Evolutionary conservation across 108 stramenopile genomes (phyloP), one percentile per base, ranked within the genome.

Genomic region (Nitzschia sp.): DNA sequence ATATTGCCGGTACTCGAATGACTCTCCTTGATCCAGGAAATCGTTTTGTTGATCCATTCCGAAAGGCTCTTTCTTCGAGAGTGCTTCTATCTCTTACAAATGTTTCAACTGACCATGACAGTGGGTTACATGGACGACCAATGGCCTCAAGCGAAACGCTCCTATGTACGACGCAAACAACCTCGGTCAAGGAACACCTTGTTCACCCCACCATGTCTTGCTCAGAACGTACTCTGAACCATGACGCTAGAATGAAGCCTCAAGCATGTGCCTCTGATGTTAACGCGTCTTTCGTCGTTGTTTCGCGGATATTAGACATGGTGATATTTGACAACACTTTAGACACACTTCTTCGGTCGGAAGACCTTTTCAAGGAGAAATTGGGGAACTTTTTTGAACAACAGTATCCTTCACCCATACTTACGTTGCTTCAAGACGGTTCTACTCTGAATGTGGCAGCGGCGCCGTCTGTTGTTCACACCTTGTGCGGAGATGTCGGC

Each of bases 11-110:
- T 29, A 22, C 19, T 29, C 24, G 21, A 21, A 61, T 75, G 66
- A 53, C 67, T 15, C 58, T 75, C 22, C 59, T 75, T 15, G 73
- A 75, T 67, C 46, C 60, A 39, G 50, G 39, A 8, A 50, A 66
- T 55, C 17, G 73, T 24, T 75, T 68, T 24, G 38, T 39, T 15
- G 6, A 22, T 12, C 6, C 29, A 25, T 37, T 75, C 0, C 57
- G 42, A 38, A 38, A 15, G 11, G 50, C 41, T 6, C 17, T 40
- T 12, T 15, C 44, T 24, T 25, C n/a, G 8, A 24, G 8, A 14
- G 50, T 22, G n/a, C 1, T 53, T 21, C 26, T 75, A 11, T n/a
- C 63, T 51, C 37, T 75, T 40, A 75, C 56, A 26, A 67, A 75
- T 54, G 66, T 75, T 0, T 14, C 26, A 0, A 75, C 48, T 15